Percentiles rank a stretch among this genome's conserved stretches.
Evolutionary conservation across 176 grass and related monocot species (phyloP).

Genomic region (Chrysopogon serrulatus): DNA sequence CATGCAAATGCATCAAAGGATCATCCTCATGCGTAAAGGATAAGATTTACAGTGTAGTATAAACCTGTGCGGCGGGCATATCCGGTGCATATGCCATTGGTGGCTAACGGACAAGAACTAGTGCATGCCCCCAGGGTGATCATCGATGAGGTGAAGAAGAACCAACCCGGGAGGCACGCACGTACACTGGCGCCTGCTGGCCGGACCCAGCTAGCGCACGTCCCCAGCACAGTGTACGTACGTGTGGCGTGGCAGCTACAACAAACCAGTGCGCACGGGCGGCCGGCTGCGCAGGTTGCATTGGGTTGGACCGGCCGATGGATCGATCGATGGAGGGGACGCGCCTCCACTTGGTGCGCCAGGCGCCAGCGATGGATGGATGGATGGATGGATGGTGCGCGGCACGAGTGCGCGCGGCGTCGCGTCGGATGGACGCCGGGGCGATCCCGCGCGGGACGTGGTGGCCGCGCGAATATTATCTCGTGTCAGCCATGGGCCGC

Average conservation of each 20-base stretch:
- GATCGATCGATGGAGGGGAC: neutral
- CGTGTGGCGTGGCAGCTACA: too few relatives aligned
- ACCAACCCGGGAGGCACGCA: neutral
- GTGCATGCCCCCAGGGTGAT: constrained; percentile 18
- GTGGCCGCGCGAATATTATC: constrained; percentile 32
- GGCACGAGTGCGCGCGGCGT: constrained; percentile 14
- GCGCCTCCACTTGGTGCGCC: neutral
- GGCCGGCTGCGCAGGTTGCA: too few relatives aligned
- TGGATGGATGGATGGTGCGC: neutral
- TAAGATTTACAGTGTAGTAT: neutral
- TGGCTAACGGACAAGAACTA: neutral
- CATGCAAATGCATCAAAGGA: neutral
- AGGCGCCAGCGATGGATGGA: too few relatives aligned
- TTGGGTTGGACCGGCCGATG: neutral
- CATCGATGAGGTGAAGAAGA: too few relatives aligned
- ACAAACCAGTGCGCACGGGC: neutral
- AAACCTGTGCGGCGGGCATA: neutral
- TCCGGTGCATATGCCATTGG: constrained; percentile 18
- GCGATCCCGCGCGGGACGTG: neutral
- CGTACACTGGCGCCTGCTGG: neutral
- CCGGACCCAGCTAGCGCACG: neutral
- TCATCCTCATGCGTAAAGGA: neutral
- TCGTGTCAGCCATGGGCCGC: neutral
- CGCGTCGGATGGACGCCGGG: constrained; percentile 10
- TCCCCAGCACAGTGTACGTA: too few relatives aligned